A percentile compares a stretch with the other conserved stretches of the same genome.
Conservation (phyloP, 371 early-diverging fungal species). For the Rhizopus stolonifer region DNA sequence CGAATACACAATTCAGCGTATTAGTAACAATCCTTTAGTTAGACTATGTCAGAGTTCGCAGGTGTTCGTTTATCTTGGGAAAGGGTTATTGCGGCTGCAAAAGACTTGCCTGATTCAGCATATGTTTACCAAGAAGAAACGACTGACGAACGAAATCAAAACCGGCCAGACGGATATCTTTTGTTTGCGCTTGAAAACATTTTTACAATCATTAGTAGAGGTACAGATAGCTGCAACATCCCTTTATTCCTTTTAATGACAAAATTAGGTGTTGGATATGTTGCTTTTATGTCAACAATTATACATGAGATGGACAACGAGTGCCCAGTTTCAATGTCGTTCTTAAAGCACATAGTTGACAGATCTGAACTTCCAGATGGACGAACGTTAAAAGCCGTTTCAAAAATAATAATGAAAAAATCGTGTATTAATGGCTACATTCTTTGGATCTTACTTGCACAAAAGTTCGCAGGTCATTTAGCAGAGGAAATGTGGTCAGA, state of each 20-base stretch:
- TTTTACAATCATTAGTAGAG: conserved; percentile 15
- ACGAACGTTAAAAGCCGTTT: conserved; percentile 14
- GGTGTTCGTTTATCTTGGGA: conserved; percentile 12
- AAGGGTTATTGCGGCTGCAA: conserved; percentile 12
- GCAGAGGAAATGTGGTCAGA: conserved; percentile 33
- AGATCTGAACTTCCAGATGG: conserved; percentile 43
- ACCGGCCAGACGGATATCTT: background rate
- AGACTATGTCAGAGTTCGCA: background rate
- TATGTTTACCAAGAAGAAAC: background rate
- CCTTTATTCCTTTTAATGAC: background rate
- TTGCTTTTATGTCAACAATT: conserved; percentile 36
- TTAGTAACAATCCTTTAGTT: background rate
- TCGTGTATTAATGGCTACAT: conserved; percentile 80
- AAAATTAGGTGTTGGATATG: conserved; percentile 30
- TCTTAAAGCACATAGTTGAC: conserved; percentile 56
- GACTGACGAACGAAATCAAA: background rate
- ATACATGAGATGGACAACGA: conserved; percentile 24
- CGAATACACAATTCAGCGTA: too few species aligned
- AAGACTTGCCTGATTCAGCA: conserved; percentile 10
- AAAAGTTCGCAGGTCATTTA: conserved; percentile 43
- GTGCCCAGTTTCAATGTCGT: conserved; percentile 51
- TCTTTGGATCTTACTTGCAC: conserved; percentile 53
- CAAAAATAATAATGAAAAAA: conserved; percentile 54
- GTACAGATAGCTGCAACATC: background rate
- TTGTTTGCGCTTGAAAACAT: conserved; percentile 16